Percentiles rank a stretch among this genome's conserved stretches.
phyloP scores from a whole-genome alignment of 331 rosid genomes.

The Ulmus americana region DNA sequence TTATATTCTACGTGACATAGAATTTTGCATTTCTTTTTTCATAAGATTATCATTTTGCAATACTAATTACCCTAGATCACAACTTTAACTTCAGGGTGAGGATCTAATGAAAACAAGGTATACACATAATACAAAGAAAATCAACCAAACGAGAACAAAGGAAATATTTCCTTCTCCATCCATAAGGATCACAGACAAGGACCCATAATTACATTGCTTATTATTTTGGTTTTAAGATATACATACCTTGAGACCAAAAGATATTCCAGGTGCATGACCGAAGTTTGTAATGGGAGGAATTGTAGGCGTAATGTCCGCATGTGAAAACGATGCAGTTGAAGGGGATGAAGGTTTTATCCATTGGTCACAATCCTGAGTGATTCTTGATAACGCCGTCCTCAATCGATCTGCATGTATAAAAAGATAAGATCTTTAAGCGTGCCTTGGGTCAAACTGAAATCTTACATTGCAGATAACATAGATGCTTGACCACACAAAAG shows the following conservation, averaged over 20 bases:
- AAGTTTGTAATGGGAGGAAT: conserved; percentile 47
- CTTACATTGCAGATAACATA: neutral
- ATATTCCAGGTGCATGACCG: conserved; percentile 46
- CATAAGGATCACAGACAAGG: conserved; percentile 1
- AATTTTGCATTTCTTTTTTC: no score
- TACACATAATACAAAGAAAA: neutral
- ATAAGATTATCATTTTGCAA: no score
- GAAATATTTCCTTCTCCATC: neutral
- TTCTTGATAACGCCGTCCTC: conserved; percentile 76
- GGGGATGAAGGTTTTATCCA: conserved; percentile 57
- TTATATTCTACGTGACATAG: no score
- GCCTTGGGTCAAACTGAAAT: conserved; percentile 21
- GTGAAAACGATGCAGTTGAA: conserved; percentile 50
- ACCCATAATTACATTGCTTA: neutral
- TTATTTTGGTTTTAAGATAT: neutral
- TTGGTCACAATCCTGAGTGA: conserved; percentile 76
- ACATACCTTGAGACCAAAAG: conserved; percentile 82
- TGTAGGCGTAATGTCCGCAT: conserved; percentile 52
- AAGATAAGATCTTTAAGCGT: conserved; percentile 26
- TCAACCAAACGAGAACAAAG: neutral
- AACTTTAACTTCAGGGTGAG: no score
- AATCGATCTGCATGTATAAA: conserved; percentile 58
- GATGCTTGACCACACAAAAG: conserved; percentile 1
- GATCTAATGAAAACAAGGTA: no score
- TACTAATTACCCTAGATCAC: no score